Evolutionary conservation across 2,329 filamentous ascomycete species (phyloP), one percentile per base, ranked within the genome.

Genomic region (Xylaria sp.): DNA sequence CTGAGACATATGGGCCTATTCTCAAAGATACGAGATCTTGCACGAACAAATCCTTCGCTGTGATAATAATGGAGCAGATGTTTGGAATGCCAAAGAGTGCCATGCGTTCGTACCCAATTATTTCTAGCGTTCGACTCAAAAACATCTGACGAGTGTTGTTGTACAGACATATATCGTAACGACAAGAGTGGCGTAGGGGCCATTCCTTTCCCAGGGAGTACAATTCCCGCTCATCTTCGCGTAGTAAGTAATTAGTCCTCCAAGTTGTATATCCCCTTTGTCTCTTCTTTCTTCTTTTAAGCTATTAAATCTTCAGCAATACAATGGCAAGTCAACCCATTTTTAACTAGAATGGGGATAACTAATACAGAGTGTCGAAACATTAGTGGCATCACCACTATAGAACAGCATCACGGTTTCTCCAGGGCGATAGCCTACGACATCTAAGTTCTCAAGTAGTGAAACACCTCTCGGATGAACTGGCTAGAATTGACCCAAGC

Each of bases 31-130:
- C 63, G 8, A 36, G 25, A 23, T 66, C 63, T 48, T 66, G 63
- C 36, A 66, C 63, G 10, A 66, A 66, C 28, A 66, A 66, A 46
- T 57, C 63, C 10, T 66, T 66, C n/a, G 63, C 63, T 6, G 63
- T 66, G 8, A 13, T 66, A 18, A 60, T 66, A n/a, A 54, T 54
- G 46, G 63, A 66, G 48, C 63, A 66, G 46, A 54, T 66, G 46
- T 66, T 66, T 31, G 63, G 63, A 18, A 63, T 54, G 49, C 61
- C 61, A 8, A 56, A 63, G 51, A 63, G 61, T 7, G 61, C 61
- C 9, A 63, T 63, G 61, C 61, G 61, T 63, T 15, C 23, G 61
- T 63, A 33, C 18, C 5, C 39, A 36, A 18, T 9, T 36, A 12
- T 6, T 1, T 8, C 7, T 33, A 13, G n/a, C 25, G 7, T 15